Conservation (phyloP, 345 rosid species). For the Brassica nigra region DNA sequence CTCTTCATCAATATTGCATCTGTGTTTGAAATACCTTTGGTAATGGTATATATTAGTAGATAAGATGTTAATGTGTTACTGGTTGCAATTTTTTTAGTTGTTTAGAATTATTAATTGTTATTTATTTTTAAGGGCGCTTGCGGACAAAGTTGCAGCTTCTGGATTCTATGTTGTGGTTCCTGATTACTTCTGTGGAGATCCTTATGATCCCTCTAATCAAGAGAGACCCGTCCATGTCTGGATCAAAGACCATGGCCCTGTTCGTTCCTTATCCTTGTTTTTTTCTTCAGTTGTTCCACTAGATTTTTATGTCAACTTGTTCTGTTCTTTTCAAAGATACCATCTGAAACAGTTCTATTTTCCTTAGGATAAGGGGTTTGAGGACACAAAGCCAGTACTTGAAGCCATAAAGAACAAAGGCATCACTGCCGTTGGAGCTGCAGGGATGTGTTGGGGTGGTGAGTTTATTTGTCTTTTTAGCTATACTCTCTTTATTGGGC, state of each 20-base stretch:
- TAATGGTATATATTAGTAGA: neutral
- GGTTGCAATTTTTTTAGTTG: neutral
- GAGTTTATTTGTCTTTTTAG: neutral
- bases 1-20: neutral
- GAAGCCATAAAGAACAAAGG: constrained; percentile 70
- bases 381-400: constrained; percentile 65
- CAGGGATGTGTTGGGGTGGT: constrained; percentile 80
- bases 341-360: neutral
- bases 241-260: constrained; percentile 62
- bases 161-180: constrained; percentile 78
- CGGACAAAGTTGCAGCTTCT: constrained; percentile 76
- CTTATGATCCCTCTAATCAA: constrained; percentile 41
- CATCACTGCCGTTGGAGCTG: constrained; percentile 58
- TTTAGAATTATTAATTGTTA: neutral
- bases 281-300: neutral
- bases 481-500: too few relatives aligned
- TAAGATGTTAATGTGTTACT: neutral
- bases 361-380: constrained; percentile 72
- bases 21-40: neutral
- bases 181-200: constrained; percentile 64
- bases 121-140: constrained; percentile 54
- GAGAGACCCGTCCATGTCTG: constrained; percentile 52
- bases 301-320: neutral
- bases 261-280: constrained; percentile 42
- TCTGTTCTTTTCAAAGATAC: neutral